phyloP scores from a whole-genome alignment of 1,284 basidiomycete species.

The Flammula alnicola region DNA sequence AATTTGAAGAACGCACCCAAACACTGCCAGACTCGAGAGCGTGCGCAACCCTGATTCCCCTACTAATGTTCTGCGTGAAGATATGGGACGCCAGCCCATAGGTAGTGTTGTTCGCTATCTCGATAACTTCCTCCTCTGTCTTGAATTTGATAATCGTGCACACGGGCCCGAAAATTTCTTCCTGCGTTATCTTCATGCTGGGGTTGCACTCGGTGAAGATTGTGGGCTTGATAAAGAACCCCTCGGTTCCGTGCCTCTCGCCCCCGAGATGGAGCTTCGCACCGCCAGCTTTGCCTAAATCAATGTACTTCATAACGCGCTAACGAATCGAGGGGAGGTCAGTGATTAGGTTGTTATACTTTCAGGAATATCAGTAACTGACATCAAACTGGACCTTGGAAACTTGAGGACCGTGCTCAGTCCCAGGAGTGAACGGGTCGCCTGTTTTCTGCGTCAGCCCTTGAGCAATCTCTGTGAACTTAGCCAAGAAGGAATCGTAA shows the following conservation, averaged over 20 bases:
- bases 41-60: constrained; percentile 71
- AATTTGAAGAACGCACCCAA: constrained; percentile 44
- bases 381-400: constrained; percentile 72
- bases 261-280: constrained; percentile 84
- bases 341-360: not conserved
- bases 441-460: constrained; percentile 59
- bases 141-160: constrained; percentile 75
- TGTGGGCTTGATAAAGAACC: constrained; percentile 79
- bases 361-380: constrained; percentile 22
- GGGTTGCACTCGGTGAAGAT: constrained; percentile 81
- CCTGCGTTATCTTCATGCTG: constrained; percentile 85
- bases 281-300: constrained; percentile 83
- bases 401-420: constrained; percentile 88
- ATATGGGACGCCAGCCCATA: constrained; percentile 86
- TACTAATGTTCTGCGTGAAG: constrained; percentile 74
- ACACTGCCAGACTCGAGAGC: constrained; percentile 77
- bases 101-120: constrained; percentile 76
- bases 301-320: constrained; percentile 67
- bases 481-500: constrained; percentile 73
- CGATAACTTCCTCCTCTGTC: constrained; percentile 72
- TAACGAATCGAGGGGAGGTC: constrained; percentile 12
- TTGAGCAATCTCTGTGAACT: constrained; percentile 60
- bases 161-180: constrained; percentile 93
- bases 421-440: constrained; percentile 75
- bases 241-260: constrained; percentile 71